Percentiles rank a stretch among this genome's conserved stretches.
Evolutionary conservation across 805 yeast species (phyloP).

Genomic region (Nakazawaea siamensis): DNA sequence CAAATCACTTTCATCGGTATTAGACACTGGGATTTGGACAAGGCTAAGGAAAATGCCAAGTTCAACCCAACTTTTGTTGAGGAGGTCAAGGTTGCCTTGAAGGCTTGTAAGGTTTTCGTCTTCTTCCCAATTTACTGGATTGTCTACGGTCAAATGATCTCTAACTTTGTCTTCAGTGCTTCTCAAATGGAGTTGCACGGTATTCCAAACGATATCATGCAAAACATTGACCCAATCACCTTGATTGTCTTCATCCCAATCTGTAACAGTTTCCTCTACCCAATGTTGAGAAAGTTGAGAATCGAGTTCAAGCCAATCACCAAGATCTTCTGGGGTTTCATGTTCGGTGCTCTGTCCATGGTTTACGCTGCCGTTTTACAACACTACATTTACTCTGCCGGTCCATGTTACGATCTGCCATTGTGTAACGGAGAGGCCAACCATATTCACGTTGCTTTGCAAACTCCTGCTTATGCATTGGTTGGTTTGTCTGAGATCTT

Average conservation of each 20-base stretch:
- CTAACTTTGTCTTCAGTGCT: conserved; percentile 68
- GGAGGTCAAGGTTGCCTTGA: conserved; percentile 55
- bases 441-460: conserved; percentile 54
- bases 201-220: conserved; percentile 74
- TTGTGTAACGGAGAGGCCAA: conserved; percentile 34
- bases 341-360: conserved; percentile 59
- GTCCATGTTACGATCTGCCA: conserved; percentile 68
- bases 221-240: conserved; percentile 68
- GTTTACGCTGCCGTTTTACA: conserved; percentile 72
- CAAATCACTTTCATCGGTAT: conserved; percentile 15
- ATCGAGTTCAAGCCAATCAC: conserved; percentile 61
- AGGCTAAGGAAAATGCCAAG: conserved; percentile 19
- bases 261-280: conserved; percentile 52
- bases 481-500: conserved; percentile 72
- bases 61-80: conserved; percentile 72
- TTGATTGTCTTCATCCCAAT: conserved; percentile 74
- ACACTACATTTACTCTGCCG: conserved; percentile 56
- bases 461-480: conserved; percentile 56
- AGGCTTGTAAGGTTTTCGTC: conserved; percentile 66
- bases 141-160: conserved; percentile 59
- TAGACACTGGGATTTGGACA: conserved; percentile 11
- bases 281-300: conserved; percentile 36
- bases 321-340: conserved; percentile 63
- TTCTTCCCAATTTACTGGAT: conserved; percentile 73
- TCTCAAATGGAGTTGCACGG: conserved; percentile 69